Percentiles rank a stretch among this genome's conserved stretches.
Evolutionary conservation across 208 protist species (phyloP).

Genomic region (Novymonas esmeraldas): DNA sequence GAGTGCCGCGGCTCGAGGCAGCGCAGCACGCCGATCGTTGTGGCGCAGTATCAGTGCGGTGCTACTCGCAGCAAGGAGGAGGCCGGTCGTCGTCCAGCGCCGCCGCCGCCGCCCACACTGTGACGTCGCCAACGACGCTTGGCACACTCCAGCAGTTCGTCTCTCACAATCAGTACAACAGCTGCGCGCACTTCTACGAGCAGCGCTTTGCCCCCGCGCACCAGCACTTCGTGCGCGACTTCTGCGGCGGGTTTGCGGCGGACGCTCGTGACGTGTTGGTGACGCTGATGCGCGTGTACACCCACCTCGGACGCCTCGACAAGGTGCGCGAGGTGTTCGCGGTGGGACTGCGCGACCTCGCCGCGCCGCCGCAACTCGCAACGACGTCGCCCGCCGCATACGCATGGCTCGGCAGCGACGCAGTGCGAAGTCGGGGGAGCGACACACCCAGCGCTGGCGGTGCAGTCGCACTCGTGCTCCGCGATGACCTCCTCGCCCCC

Average conservation of each 20-base stretch:
- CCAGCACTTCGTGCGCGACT: constrained; percentile 40
- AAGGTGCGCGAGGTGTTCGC: constrained; percentile 64
- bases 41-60: not conserved
- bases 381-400: constrained; percentile 6
- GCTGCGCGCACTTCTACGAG: constrained; percentile 41
- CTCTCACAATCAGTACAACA: constrained; percentile 34
- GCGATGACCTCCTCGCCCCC: constrained; percentile 3
- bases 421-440: not conserved
- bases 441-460: not conserved
- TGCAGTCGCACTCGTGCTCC: constrained; percentile 6
- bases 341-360: constrained; percentile 58
- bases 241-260: constrained; percentile 36
- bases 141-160: constrained; percentile 22
- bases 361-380: not conserved
- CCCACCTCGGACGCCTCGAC: constrained; percentile 63
- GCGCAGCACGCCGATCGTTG: not conserved
- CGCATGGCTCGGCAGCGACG: constrained; percentile 10
- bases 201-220: constrained; percentile 23
- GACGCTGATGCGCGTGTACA: constrained; percentile 70
- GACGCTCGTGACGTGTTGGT: constrained; percentile 58
- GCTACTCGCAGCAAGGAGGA: constrained; percentile 3
- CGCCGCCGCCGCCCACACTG: not conserved
- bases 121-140: constrained; percentile 11
- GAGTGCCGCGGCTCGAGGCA: not conserved
- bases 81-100: not conserved